phyloP scores from a whole-genome alignment of 2,329 filamentous ascomycete species.

The Venturia pyrina region DNA sequence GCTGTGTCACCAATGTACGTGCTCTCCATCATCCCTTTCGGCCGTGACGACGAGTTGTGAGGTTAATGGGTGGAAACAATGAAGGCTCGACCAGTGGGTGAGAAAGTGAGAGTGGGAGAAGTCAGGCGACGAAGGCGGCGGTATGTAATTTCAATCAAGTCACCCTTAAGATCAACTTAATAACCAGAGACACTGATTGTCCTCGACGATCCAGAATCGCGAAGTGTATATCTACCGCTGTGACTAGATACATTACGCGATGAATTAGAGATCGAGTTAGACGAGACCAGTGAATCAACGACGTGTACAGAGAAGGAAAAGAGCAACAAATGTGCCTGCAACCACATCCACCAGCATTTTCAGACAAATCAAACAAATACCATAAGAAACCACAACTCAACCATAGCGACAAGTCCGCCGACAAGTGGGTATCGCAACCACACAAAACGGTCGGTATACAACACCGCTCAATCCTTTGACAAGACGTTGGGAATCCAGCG shows the following conservation, averaged over 20 bases:
- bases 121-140: neutral
- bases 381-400: neutral
- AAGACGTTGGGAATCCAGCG: slow-evolving; percentile 3
- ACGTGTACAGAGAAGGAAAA: neutral
- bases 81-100: neutral
- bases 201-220: slow-evolving; percentile 1
- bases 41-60: neutral
- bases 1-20: neutral
- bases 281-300: neutral
- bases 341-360: neutral
- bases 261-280: neutral
- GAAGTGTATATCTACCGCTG: neutral
- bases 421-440: slow-evolving; percentile 2
- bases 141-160: neutral
- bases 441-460: slow-evolving; percentile 6
- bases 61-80: neutral
- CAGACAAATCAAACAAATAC: neutral
- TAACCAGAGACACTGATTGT: neutral
- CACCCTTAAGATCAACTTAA: neutral
- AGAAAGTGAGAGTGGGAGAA: neutral
- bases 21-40: neutral
- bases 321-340: neutral
- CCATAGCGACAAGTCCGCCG: neutral
- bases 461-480: slow-evolving; percentile 2
- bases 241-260: slow-evolving; percentile 4